Conservation (phyloP, 73 alveolate species). For the Diophrys sp. region DNA sequence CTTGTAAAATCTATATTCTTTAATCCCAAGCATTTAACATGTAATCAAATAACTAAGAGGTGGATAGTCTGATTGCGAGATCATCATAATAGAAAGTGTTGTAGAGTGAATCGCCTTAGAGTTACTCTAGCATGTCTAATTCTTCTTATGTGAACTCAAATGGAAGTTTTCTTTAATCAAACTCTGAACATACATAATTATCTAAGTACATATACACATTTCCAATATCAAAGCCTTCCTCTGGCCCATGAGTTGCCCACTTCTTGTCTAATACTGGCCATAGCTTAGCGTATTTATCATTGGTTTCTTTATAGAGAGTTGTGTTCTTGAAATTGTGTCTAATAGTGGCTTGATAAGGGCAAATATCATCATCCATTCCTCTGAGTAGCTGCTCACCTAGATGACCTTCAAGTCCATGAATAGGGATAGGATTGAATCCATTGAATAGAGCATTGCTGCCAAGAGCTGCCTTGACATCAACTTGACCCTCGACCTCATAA, state of each 20-base stretch:
- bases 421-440: conserved; percentile 33
- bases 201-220: background rate
- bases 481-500: background rate
- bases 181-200: background rate
- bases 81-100: conserved; percentile 6
- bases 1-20: background rate
- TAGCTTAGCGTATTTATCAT: background rate
- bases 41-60: conserved; percentile 13
- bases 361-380: conserved; percentile 20
- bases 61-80: conserved; percentile 10
- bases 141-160: background rate
- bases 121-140: background rate
- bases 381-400: conserved; percentile 6
- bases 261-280: background rate
- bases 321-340: conserved; percentile 6
- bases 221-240: background rate
- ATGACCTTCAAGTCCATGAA: conserved; percentile 3
- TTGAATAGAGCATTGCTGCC: conserved; percentile 12
- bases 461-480: background rate
- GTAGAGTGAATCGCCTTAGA: background rate
- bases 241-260: background rate
- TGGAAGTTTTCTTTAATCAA: background rate
- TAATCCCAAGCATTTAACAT: background rate
- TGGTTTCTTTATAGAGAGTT: background rate
- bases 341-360: conserved; percentile 8